Base-by-base conservation (phyloP, 2,329 filamentous ascomycete genomes). In the Ramichloridium luteum region DNA sequence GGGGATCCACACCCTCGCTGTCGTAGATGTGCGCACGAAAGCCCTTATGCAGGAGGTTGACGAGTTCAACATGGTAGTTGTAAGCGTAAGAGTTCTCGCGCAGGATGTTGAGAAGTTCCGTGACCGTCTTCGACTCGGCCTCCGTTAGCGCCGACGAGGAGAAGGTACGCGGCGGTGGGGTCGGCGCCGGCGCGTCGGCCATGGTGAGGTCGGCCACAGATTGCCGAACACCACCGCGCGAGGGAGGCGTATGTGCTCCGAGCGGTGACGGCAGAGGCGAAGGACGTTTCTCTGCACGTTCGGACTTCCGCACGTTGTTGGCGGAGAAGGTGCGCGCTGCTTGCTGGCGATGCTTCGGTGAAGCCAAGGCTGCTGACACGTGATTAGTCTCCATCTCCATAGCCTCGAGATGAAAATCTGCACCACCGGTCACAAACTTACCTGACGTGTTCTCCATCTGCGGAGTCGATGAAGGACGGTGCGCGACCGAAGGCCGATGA, bases 81-180 rank as follows among this genome's bases (percentile, higher is more conserved):
- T 66, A 67, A 32, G 62, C 61, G 43, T 65, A 64, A 2, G 63
- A 60, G 36, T 67, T 64, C 20, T 65, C 59, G 8, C 48, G 37
- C 12, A 67, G 53, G 13, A 58, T 53, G 14, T 51, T 55, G 22
- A 61, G 56, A 17, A 67, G 49, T 23, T 63, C 57, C 5, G 50
- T 56, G n/a, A 67, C 54, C 23, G 54, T 56, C 20, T 61, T 54
- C 16, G 59, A 56, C 31, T 64, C 62, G 14, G 50, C 49, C 15
- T 58, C 54, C 12, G 61, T 59, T 6, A 68, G 48, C 3, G 60
- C 59, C 13, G 45, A 47, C 2, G 61, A 59, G 2, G 50, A 51
- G 44, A 62, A 62, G 36, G 47, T 54, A 32, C 62, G 60, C 16
- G 61, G 55, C 20, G 53, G 57, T 28, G 54, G 54, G 33, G 55